Conservation (phyloP, 306 rosid genomes). For the Cucumis sativus region Cucumber_9930_V3 NC_026660.2:11139501-11140000, state of each 20-base stretch:
- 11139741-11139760: not conserved
- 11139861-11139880: not conserved
- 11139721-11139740: not conserved
- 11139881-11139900: not conserved
- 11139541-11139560: not conserved
- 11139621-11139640: not conserved
- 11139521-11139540: not conserved
- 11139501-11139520: not conserved
- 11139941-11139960: not conserved
- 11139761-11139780: not conserved
- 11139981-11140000: not conserved
- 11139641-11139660: not conserved
- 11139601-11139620: not conserved
- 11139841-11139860: not conserved
- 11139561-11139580: not conserved
- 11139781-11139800: too few relatives aligned
- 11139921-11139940: not conserved
- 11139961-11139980: not conserved
- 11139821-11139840: not conserved
- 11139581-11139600: not conserved
- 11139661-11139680: not conserved
- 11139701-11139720: not conserved
- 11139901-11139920: not conserved
- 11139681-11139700: not conserved
- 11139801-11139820: not conserved